A percentile compares a stretch with the other conserved stretches of the same genome.
These are phyloP conservation scores for Pythium plurisporium DNA, from an alignment of 352 stramenopile genomes.

Conservation along the genomic window DNA sequence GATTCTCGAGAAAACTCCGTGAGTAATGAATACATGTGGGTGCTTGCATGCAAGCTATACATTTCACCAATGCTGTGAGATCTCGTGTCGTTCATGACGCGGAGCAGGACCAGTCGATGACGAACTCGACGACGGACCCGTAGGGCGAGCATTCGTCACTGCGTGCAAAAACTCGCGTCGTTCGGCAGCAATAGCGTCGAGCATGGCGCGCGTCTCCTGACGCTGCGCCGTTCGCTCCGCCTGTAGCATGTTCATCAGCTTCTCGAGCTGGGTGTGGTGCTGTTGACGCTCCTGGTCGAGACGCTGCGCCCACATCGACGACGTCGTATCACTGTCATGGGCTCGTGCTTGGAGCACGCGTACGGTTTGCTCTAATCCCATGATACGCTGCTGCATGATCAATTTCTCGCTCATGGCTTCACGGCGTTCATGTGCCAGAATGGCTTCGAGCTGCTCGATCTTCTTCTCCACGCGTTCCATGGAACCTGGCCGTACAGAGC, in stretches of 20 bases:
- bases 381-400: not conserved
- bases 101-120: too few relatives aligned
- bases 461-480: not conserved
- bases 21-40: too few relatives aligned
- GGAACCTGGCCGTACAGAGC: not conserved
- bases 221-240: conserved; percentile 9
- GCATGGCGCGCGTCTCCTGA: not conserved
- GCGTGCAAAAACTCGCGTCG: not conserved
- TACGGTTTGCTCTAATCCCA: not conserved
- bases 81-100: not conserved
- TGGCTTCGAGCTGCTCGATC: not conserved
- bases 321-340: not conserved
- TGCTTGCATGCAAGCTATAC: too few relatives aligned
- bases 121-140: too few relatives aligned
- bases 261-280: not conserved
- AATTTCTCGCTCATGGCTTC: not conserved
- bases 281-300: conserved; percentile 2
- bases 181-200: conserved; percentile 3
- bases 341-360: not conserved
- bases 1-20: not conserved
- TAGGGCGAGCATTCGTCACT: too few relatives aligned
- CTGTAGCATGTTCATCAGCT: not conserved
- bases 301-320: conserved; percentile 1
- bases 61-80: not conserved
- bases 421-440: not conserved